Base-by-base conservation (phyloP, 768 basidiomycete genomes). In the Amanita muscaria region DNA sequence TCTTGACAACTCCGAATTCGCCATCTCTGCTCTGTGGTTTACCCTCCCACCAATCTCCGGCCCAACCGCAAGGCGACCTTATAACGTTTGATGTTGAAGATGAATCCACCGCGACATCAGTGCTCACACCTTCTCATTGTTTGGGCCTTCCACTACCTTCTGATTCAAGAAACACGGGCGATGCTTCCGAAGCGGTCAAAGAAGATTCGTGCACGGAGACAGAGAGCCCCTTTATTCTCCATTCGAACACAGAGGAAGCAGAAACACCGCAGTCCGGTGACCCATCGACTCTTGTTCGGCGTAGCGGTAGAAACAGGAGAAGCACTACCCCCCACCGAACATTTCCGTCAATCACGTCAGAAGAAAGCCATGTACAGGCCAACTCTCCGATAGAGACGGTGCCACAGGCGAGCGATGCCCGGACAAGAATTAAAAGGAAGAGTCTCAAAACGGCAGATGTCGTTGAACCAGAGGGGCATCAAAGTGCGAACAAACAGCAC, bases 41-140 rank as follows among this genome's bases (percentile, higher is more conserved):
- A 35, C 18, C 9, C 35, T 15, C 19, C 15, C 15, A 18, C 16
- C 22, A 39, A 39, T 10, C n/a, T n/a, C 5, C 14, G 27, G 24
- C 5, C 25, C 36, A 22, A 29, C 37, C 44, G 14, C 27, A 32
- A 19, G 34, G 36, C 12, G 44, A 46, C 29, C 36, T 46, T 16
- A 46, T 46, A 10, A 32, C 18, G 15, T 46, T 46, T 16, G 44
- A 46, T 38, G 32, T 22, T n/a, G 32, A 19, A 35, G 18, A 39
- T 12, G 10, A 25, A 29, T 16, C 27, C 3, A 11, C n/a, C 11
- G 21, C 16, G 25, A 18, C 42, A n/a, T 18, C 42, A 8, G 16
- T 10, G 4, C 36, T n/a, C n/a, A n/a, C 35, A 25, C 4, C 24
- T 19, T 30, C 18, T 6, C 25, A 15, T 25, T 23, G 35, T 9